Evolutionary conservation across 768 basidiomycete species (phyloP).

Genomic region (Lactarius trivialis): DNA sequence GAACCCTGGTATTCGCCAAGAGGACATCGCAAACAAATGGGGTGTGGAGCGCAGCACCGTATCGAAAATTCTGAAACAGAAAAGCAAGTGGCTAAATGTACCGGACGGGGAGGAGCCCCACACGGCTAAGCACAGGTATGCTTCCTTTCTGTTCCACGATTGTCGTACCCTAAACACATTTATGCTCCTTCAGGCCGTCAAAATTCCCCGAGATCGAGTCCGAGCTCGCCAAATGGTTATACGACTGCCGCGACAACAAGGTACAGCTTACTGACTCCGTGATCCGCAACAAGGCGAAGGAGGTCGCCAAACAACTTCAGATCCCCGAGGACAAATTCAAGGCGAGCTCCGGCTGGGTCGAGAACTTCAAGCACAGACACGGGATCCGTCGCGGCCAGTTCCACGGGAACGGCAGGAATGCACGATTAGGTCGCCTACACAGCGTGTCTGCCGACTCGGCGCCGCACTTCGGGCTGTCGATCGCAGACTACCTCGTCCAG

Average conservation of each 20-base stretch:
- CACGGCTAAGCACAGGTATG: constrained; percentile 65
- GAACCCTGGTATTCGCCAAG: constrained; percentile 67
- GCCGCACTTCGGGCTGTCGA: constrained; percentile 17
- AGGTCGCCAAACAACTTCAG: constrained; percentile 49
- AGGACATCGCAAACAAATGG: constrained; percentile 72
- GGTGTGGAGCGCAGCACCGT: constrained; percentile 89
- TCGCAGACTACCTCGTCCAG: constrained; percentile 20
- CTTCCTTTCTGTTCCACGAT: constrained; percentile 1
- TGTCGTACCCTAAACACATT: constrained; percentile 16
- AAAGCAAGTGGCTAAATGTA: constrained; percentile 73
- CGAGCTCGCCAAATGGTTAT: constrained; percentile 54
- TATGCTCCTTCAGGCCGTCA: constrained; percentile 45
- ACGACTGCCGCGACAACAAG: constrained; percentile 43
- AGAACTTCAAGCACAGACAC: constrained; percentile 83
- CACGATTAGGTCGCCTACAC: constrained; percentile 16
- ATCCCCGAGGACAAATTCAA: constrained; percentile 75
- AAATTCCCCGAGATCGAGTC: constrained; percentile 77
- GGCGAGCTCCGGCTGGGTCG: constrained; percentile 88
- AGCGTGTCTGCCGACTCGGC: constrained; percentile 6
- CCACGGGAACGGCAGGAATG: constrained; percentile 36
- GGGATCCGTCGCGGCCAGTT: constrained; percentile 65
- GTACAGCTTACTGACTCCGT: constrained; percentile 56
- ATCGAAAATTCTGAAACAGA: constrained; percentile 84
- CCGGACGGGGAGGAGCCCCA: constrained; percentile 50
- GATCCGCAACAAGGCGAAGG: constrained; percentile 60